Percentiles rank a stretch among this genome's conserved stretches.
Conservation (phyloP, 495 filamentous ascomycete genomes). For the Lasiosphaeria miniovina region DNA sequence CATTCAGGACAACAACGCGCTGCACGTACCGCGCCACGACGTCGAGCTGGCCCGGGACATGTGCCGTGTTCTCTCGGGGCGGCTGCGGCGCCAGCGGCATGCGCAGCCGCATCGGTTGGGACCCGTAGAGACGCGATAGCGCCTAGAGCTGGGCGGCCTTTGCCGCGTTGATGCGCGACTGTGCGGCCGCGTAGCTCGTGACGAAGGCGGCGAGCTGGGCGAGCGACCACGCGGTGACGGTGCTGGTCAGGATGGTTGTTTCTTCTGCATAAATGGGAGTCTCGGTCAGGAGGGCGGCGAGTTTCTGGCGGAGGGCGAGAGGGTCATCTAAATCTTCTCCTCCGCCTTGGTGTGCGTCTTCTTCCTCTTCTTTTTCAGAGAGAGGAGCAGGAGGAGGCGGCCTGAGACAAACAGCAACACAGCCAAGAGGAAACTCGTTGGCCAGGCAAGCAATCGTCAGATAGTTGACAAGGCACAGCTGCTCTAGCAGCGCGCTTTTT, state of each 20-base stretch:
- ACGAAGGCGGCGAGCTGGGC: constrained; percentile 11
- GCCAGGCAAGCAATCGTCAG: not conserved
- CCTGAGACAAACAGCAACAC: too few relatives aligned
- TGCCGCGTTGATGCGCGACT: constrained; percentile 8
- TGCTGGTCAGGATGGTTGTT: constrained; percentile 1
- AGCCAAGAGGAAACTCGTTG: not conserved
- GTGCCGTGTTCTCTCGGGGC: constrained; percentile 10
- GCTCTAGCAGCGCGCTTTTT: not conserved
- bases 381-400: too few relatives aligned
- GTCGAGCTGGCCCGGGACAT: constrained; percentile 15
- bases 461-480: not conserved
- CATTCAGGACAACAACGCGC: constrained; percentile 8
- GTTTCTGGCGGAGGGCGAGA: too few relatives aligned
- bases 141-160: constrained; percentile 13
- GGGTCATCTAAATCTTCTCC: too few relatives aligned
- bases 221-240: not conserved
- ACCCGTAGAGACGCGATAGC: constrained; percentile 9
- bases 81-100: constrained; percentile 16
- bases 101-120: constrained; percentile 10
- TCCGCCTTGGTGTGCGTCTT: too few relatives aligned
- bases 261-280: too few relatives aligned
- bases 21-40: not conserved
- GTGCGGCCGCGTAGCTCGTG: constrained; percentile 9
- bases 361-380: too few relatives aligned
- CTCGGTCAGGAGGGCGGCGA: too few relatives aligned